Evolutionary conservation across 1,284 basidiomycete species (phyloP).

Genomic region (Amylostereum areolatum): DNA sequence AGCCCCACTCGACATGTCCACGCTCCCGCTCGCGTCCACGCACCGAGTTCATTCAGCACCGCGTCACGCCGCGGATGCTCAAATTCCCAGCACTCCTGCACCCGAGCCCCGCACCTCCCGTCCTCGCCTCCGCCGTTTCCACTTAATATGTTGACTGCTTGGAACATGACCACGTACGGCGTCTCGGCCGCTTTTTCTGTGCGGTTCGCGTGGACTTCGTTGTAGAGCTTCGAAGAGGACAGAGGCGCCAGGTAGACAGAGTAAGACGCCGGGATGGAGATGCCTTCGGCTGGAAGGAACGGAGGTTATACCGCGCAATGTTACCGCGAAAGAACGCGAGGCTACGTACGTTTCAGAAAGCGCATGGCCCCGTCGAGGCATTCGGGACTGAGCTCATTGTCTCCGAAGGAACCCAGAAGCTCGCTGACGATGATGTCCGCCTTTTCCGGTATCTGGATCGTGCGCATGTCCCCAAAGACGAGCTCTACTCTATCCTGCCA

Average conservation of each 20-base stretch:
- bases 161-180: conserved; percentile 98
- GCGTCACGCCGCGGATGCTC: conserved; percentile 86
- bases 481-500: conserved; percentile 84
- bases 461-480: conserved; percentile 92
- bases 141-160: conserved; percentile 84
- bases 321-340: not conserved
- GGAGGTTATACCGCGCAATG: not conserved
- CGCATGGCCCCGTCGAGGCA: conserved; percentile 94
- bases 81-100: conserved; percentile 98
- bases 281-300: conserved; percentile 65
- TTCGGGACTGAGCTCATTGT: conserved; percentile 98
- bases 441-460: conserved; percentile 71
- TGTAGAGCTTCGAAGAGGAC: conserved; percentile 88
- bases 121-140: conserved; percentile 57
- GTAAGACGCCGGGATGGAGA: conserved; percentile 96
- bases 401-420: conserved; percentile 94
- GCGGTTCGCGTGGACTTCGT: conserved; percentile 64
- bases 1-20: no score
- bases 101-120: conserved; percentile 69
- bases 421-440: conserved; percentile 96
- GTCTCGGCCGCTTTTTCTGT: conserved; percentile 76
- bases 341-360: conserved; percentile 74
- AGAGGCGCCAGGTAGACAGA: conserved; percentile 92
- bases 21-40: conserved; percentile 12
- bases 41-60: conserved; percentile 69